Conservation (phyloP, 2,329 filamentous ascomycete species). For the Aureobasidium subglaciale region DNA sequence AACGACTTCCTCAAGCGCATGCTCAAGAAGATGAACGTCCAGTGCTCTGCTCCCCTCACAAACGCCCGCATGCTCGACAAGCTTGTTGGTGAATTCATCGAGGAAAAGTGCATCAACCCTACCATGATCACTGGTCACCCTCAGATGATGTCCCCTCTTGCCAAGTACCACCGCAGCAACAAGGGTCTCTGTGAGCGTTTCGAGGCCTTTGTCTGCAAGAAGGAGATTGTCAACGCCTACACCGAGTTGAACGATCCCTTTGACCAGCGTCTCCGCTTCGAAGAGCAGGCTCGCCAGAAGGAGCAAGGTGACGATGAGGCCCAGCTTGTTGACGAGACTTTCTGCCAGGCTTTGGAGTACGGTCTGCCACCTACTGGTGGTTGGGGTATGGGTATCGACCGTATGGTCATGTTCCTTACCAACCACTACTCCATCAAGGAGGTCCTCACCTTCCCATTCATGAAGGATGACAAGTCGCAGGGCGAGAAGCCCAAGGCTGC, state of each 20-base stretch:
- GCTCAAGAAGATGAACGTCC: conserved; percentile 82
- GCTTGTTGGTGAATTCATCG: conserved; percentile 83
- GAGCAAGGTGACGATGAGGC: conserved; percentile 95
- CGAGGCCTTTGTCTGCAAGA: conserved; percentile 94
- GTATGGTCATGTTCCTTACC: conserved; percentile 90
- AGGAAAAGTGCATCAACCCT: conserved; percentile 87
- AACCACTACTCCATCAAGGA: conserved; percentile 96
- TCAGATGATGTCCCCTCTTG: conserved; percentile 82
- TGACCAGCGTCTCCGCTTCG: conserved; percentile 83
- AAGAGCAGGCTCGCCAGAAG: conserved; percentile 95
- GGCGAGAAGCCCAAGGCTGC: conserved; percentile 46
- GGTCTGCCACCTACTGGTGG: conserved; percentile 89
- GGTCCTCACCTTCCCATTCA: conserved; percentile 92
- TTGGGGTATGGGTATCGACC: conserved; percentile 94
- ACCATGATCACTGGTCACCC: conserved; percentile 84
- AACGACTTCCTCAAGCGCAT: conserved; percentile 79
- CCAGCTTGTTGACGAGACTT: conserved; percentile 91
- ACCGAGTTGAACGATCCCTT: conserved; percentile 97
- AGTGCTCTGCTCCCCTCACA: conserved; percentile 83
- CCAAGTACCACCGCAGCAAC: conserved; percentile 82
- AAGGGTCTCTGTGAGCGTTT: conserved; percentile 91
- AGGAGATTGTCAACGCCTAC: conserved; percentile 95
- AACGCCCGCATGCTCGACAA: conserved; percentile 96
- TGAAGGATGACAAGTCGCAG: conserved; percentile 69
- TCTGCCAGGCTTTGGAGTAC: conserved; percentile 83